Base-by-base conservation (phyloP, 495 filamentous ascomycete genomes). In the Physcia stellaris region DNA sequence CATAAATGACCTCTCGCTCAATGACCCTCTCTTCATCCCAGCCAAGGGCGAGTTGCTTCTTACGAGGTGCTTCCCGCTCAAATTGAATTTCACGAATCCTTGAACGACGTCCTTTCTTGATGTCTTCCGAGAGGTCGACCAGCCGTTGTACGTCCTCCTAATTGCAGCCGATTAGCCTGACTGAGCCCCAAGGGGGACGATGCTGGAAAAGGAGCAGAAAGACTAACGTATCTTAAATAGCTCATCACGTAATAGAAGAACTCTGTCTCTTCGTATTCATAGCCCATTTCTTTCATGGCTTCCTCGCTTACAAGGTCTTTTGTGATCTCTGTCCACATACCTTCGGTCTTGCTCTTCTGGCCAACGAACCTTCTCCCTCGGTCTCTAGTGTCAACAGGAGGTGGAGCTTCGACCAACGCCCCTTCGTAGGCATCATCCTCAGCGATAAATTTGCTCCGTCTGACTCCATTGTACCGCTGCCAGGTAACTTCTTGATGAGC, bases 261-360 rank as follows among this genome's bases (percentile, higher is more conserved):
- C 35, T 83, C 80, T 2, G 84, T 90, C 63, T 96, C 88, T 51
- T 96, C 87, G 51, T 75, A 96, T 47, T 85, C 83, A 58, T 92
- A 96, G 0, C 85, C 86, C 41, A 75, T 55, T 37, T 77, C 62
- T 43, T 93, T 78, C 46, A 98, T 84, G 0, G 90, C 92, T 52
- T 96, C 88, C 39, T 75, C 72, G 27, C 79, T 69, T 10, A 98
- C 85, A 33, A 98, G 57, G 47, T 94, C 86, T 61, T 93, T 95
- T 6, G 87, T 93, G 48, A 98, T 86, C 55, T 96, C 90, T 0
- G 90, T 98, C 92, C 92, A 96, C 57, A 93, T 79, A 41, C 81
- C 73, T 33, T 75, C 77, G 37, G 70, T 55, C 15, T 48, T 51
- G 23, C 59, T 50, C 26, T 64, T 62, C 39, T 58, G 38, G 1